phyloP scores from a whole-genome alignment of 371 early-diverging fungal genomes.

The Rhizomucor pusillus region DNA sequence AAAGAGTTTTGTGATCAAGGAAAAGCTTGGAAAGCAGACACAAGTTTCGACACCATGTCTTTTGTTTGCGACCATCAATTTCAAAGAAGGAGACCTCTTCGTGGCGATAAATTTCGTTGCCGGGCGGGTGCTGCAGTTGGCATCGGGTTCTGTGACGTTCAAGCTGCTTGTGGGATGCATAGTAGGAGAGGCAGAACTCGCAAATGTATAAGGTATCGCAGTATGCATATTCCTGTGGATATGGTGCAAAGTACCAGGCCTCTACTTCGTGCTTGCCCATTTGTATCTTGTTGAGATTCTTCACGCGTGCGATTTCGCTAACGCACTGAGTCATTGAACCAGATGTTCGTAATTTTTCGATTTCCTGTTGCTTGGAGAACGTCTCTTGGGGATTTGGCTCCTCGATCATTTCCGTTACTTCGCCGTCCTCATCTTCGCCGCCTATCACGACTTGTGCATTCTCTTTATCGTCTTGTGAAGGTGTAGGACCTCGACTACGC shows the following conservation, averaged over 20 bases:
- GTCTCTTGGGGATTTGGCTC: constrained; percentile 11
- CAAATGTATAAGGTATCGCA: constrained; percentile 85
- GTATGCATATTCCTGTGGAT: constrained; percentile 81
- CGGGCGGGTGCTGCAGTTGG: constrained; percentile 89
- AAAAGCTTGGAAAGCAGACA: constrained; percentile 96
- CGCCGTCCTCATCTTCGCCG: constrained; percentile 49
- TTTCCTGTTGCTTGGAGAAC: constrained; percentile 85
- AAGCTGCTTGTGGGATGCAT: constrained; percentile 64
- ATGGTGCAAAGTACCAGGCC: constrained; percentile 98
- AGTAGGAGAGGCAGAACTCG: constrained; percentile 90
- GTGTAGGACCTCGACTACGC: constrained; percentile 5
- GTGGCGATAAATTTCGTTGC: constrained; percentile 95
- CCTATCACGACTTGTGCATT: constrained; percentile 31
- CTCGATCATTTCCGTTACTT: constrained; percentile 18
- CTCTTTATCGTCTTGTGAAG: constrained; percentile 19
- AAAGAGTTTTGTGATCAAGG: constrained; percentile 98
- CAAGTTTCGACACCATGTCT: constrained; percentile 95
- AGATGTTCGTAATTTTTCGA: constrained; percentile 84
- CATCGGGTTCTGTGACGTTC: constrained; percentile 79
- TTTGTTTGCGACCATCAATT: constrained; percentile 87
- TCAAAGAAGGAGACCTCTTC: constrained; percentile 81
- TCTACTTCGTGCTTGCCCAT: constrained; percentile 95
- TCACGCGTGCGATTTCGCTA: constrained; percentile 89
- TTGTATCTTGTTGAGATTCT: constrained; percentile 89
- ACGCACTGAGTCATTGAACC: constrained; percentile 96